Evolutionary conservation across 2,329 filamentous ascomycete genomes (phyloP).

Genomic region (Colletotrichum horii): DNA sequence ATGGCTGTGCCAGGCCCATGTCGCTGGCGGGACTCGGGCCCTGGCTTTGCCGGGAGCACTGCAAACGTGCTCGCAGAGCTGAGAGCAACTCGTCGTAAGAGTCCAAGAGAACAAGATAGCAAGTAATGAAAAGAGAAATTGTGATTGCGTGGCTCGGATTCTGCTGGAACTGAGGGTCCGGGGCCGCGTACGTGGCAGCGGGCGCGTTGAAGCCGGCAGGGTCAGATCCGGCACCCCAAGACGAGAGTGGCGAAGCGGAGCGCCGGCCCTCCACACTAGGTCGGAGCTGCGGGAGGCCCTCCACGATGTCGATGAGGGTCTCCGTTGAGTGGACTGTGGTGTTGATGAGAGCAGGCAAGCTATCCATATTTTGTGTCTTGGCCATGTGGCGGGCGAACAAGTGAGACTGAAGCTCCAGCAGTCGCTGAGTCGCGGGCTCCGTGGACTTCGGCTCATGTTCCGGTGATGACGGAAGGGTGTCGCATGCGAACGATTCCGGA

Average conservation of each 20-base stretch:
- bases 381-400: background rate
- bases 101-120: slow-evolving; percentile 11
- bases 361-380: background rate
- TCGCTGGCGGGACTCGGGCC: slow-evolving; percentile 5
- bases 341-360: background rate
- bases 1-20: background rate
- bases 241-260: background rate
- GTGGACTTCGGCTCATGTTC: background rate
- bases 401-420: slow-evolving; percentile 1
- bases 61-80: background rate
- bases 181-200: background rate
- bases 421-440: background rate
- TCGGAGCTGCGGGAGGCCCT: background rate
- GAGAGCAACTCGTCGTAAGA: slow-evolving; percentile 5
- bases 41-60: slow-evolving; percentile 10
- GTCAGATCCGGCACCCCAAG: background rate
- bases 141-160: background rate
- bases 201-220: background rate
- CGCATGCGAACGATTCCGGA: background rate
- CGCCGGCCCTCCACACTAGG: background rate
- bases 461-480: background rate
- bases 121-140: slow-evolving; percentile 10
- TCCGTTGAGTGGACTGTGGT: slow-evolving; percentile 7
- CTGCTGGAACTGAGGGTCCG: background rate
- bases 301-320: slow-evolving; percentile 8